Evolutionary conservation across 768 basidiomycete genomes (phyloP).

Genomic region (Hydnomerulius pinastri): DNA sequence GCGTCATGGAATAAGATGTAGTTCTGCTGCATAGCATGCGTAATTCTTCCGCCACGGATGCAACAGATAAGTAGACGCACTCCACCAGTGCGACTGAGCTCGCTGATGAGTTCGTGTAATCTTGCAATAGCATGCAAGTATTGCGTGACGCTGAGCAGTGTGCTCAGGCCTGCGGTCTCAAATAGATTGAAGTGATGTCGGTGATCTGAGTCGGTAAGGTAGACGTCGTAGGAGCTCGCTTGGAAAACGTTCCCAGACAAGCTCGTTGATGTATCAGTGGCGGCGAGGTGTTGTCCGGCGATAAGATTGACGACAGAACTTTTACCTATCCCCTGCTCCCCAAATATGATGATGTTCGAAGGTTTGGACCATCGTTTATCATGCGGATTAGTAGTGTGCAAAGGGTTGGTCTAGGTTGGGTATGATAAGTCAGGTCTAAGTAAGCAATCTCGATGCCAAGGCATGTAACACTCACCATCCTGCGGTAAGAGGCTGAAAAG

Average conservation of each 20-base stretch:
- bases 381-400: not conserved
- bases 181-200: slow-evolving; percentile 9
- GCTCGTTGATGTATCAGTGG: slow-evolving; percentile 15
- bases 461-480: not conserved
- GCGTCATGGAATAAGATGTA: slow-evolving; percentile 13
- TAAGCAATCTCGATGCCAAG: too few relatives aligned
- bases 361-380: not conserved
- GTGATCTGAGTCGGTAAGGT: not conserved
- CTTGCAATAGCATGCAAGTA: not conserved
- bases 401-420: too few relatives aligned
- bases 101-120: not conserved
- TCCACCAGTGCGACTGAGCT: slow-evolving; percentile 1
- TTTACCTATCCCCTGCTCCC: slow-evolving; percentile 18
- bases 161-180: slow-evolving; percentile 21
- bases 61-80: slow-evolving; percentile 16
- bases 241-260: slow-evolving; percentile 31
- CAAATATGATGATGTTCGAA: slow-evolving; percentile 25
- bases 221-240: slow-evolving; percentile 12
- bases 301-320: slow-evolving; percentile 39
- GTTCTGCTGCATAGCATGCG: slow-evolving; percentile 2
- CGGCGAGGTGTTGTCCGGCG: slow-evolving; percentile 17
- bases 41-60: slow-evolving; percentile 12
- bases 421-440: not conserved
- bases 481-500: not conserved
- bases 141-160: not conserved